Evolutionary conservation across 2,329 filamentous ascomycete genomes (phyloP).

Genomic region (Aspergillus sp.): DNA sequence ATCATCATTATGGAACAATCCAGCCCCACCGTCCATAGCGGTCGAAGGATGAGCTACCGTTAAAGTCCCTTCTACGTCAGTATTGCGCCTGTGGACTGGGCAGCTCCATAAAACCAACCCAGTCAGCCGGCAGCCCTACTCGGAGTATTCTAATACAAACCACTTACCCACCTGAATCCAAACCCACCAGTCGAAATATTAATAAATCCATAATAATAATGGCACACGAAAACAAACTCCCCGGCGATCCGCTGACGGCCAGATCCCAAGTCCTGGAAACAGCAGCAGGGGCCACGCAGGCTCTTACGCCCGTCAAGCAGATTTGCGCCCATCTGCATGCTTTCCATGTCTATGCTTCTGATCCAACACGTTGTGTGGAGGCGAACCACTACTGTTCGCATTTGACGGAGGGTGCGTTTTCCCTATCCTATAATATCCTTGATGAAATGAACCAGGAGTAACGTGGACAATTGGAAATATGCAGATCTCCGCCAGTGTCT

Average conservation of each 20-base stretch:
- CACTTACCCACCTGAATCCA: not conserved
- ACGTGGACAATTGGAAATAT: not conserved
- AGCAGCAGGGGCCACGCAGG: slow-evolving; percentile 37
- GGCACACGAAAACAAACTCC: slow-evolving; percentile 14
- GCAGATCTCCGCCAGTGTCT: slow-evolving; percentile 79
- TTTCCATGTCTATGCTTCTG: slow-evolving; percentile 79
- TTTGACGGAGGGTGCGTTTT: slow-evolving; percentile 56
- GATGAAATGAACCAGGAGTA: not conserved
- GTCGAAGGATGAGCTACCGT: not conserved
- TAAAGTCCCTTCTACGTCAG: not conserved
- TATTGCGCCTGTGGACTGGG: not conserved
- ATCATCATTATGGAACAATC: not conserved
- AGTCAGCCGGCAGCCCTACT: not conserved
- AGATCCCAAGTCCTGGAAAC: slow-evolving; percentile 41
- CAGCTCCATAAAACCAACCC: not conserved
- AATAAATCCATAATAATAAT: not conserved
- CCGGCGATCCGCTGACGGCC: slow-evolving; percentile 33
- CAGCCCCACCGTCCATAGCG: not conserved
- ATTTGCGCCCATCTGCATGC: slow-evolving; percentile 83
- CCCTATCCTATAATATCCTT: too few species aligned
- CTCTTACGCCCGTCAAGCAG: slow-evolving; percentile 68
- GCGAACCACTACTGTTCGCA: slow-evolving; percentile 85
- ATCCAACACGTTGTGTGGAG: slow-evolving; percentile 69
- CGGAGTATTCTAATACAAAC: too few species aligned
- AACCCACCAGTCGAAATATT: not conserved